phyloP scores from a whole-genome alignment of 1,139 yeast genomes.

The Lodderomyces pseudojiufengensis region DNA sequence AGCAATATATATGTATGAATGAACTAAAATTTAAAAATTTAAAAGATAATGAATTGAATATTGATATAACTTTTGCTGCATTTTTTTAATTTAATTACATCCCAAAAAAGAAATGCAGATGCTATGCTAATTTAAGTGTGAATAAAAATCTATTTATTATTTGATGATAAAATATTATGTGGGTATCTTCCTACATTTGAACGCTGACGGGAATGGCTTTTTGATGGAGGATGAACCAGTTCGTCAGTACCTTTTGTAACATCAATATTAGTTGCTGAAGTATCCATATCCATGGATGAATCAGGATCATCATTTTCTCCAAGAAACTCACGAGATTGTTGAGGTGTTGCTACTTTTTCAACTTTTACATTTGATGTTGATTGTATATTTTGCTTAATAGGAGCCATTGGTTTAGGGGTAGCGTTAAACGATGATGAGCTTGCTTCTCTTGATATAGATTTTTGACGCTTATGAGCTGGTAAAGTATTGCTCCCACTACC shows the following conservation, averaged over 20 bases:
- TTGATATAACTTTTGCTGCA: too few relatives aligned
- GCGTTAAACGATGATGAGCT: constrained; percentile 7
- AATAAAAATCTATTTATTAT: not conserved
- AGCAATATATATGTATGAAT: too few relatives aligned
- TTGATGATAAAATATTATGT: constrained; percentile 17
- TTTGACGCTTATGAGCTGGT: constrained; percentile 21
- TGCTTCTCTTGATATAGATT: constrained; percentile 17
- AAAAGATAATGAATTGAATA: too few relatives aligned
- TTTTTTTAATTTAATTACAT: too few relatives aligned
- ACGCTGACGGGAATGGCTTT: constrained; percentile 13
- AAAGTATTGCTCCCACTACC: constrained; percentile 4
- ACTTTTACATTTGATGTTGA: not conserved
- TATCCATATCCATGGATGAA: constrained; percentile 15
- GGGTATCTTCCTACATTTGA: constrained; percentile 19
- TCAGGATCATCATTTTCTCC: constrained; percentile 14
- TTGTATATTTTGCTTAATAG: constrained; percentile 2
- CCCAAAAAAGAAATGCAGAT: not conserved
- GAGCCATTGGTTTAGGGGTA: constrained; percentile 1
- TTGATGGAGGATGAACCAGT: constrained; percentile 13
- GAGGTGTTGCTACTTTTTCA: constrained; percentile 2
- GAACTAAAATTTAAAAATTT: too few relatives aligned
- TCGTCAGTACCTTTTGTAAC: constrained; percentile 9
- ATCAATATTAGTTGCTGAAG: constrained; percentile 7
- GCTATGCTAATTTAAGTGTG: not conserved
- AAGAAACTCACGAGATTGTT: too few relatives aligned